Evolutionary conservation across 192 early-diverging fungal genomes (phyloP), one percentile per base, ranked within the genome.

Genomic region (Pilobolus umbonatus): DNA sequence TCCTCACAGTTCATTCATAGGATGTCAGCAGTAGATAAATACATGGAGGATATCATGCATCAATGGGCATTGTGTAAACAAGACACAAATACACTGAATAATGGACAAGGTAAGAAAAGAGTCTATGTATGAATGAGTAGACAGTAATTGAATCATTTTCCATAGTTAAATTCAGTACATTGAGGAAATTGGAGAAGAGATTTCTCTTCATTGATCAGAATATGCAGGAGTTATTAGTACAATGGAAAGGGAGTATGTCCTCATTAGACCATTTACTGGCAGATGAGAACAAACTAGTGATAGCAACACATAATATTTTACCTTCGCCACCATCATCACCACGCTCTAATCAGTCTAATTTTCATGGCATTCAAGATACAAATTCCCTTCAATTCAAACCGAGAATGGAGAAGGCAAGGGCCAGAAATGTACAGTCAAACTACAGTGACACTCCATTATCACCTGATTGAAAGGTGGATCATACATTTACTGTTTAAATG

Each of bases 51-150:
- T n/a, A 61, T 79, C 34, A 77, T 77, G 52, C 68, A 73, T 24
- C 79, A 79, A 49, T 47, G 79, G 42, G 75, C 69, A 29, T 61
- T 82, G 42, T 77, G 77, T 52, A 75, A 71, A 17, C 78, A 82
- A 21, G 80, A 82, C 58, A 69, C 52, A 26, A 68, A 71, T 36
- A 64, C 65, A 60, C 57, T 55, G 11, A 34, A 28, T 9, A 30
- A 25, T 21, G 60, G 50, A 0, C 35, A 42, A 45, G 51, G 60
- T 62, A 62, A 53, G 48, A 7, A n/a, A 9, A 24, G 10, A 42
- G 31, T n/a, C n/a, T n/a, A n/a, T n/a, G n/a, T n/a, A n/a, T n/a
- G n/a, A n/a, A n/a, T n/a, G n/a, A n/a, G n/a, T n/a, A n/a, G n/a
- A n/a, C n/a, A n/a, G n/a, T n/a, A n/a, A n/a, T n/a, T n/a, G n/a